phyloP scores from a whole-genome alignment of 176 grass and related monocot genomes.

The Elaeis guineensis region DNA sequence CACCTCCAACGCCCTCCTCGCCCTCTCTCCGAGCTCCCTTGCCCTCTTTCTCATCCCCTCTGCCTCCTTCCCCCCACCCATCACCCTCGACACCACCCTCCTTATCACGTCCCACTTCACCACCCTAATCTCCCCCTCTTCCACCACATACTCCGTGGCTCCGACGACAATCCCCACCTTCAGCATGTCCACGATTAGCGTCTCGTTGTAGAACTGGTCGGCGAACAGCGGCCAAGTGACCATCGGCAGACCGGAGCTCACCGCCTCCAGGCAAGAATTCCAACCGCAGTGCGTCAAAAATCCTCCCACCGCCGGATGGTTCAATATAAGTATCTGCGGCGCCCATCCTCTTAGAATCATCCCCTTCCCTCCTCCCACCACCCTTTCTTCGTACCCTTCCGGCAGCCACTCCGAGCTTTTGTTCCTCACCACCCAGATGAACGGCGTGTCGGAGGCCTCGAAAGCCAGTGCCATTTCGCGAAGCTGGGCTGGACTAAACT shows the following conservation, averaged over 20 bases:
- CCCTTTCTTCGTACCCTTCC: not conserved
- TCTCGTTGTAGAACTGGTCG: slow-evolving; percentile 16
- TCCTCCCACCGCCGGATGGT: not conserved
- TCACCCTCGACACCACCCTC: not conserved
- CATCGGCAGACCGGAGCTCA: slow-evolving; percentile 7
- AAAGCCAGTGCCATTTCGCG: not conserved
- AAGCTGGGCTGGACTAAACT: not conserved
- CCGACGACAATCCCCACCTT: not conserved
- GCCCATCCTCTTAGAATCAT: not conserved
- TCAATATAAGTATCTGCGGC: not conserved
- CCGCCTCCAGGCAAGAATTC: slow-evolving; percentile 5
- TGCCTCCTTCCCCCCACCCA: slow-evolving; percentile 3
- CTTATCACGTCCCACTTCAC: not conserved
- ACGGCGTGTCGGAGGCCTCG: not conserved
- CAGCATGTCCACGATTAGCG: slow-evolving; percentile 3
- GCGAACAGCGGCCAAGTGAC: slow-evolving; percentile 9
- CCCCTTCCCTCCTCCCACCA: not conserved
- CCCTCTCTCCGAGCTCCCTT: not conserved
- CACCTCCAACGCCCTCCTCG: not conserved
- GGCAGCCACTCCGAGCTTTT: not conserved
- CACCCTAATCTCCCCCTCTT: not conserved
- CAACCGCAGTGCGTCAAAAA: slow-evolving; percentile 13
- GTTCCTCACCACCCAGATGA: slow-evolving; percentile 7
- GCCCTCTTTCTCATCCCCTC: not conserved
- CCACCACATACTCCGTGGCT: not conserved